Base-by-base conservation (phyloP, 352 stramenopile species). In the Phytophthora macrochlamydospora region DNA sequence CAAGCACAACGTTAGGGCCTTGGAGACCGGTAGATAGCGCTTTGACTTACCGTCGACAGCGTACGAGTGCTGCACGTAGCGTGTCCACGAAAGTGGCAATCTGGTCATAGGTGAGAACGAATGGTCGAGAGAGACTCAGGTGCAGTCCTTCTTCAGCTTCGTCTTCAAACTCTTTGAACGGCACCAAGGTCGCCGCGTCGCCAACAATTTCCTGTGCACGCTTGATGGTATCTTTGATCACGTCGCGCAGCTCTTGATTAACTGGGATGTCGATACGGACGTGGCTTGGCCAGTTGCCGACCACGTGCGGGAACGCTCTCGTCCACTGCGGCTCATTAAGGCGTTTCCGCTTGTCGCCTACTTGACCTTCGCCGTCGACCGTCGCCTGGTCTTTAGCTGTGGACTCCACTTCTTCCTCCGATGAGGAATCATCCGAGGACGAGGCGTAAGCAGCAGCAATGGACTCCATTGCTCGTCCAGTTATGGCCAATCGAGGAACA, bases 251-350 rank as follows among this genome's bases (percentile, higher is more conserved):
- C 31, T 69, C 60, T 3, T 50, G 40, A 30, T 62, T 64, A 5
- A 78, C 46, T 43, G 54, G 30, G n/a, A 93, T 69, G 24, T 71
- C 45, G 37, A 93, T 76, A 38, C 75, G 72, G 38, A 95, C 75
- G 32, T 95, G 84, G 51, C 85, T 93, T 48, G 87, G 85, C 87
- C 87, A 95, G 54, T 95, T 91, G 53, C 85, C 87, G 46, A 90
- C 83, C 8, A 93, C 83, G 51, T 93, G 85, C 30, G 80, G 71
- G 53, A 95, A 93, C 24, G 71, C 65, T 60, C 87, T 80, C 49
- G 68, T 84, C 85, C 83, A 93, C 43, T 71, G 65, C 30, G 52
- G 55, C 7, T 73, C 58, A n/a, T 56, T n/a, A 5, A 30, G 42
- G 31, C 81, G 82, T 53, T 81, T 83, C 28, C 80, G 75, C 57